phyloP scores from a whole-genome alignment of 768 basidiomycete genomes.

The Chalciporus piperatus region DNA sequence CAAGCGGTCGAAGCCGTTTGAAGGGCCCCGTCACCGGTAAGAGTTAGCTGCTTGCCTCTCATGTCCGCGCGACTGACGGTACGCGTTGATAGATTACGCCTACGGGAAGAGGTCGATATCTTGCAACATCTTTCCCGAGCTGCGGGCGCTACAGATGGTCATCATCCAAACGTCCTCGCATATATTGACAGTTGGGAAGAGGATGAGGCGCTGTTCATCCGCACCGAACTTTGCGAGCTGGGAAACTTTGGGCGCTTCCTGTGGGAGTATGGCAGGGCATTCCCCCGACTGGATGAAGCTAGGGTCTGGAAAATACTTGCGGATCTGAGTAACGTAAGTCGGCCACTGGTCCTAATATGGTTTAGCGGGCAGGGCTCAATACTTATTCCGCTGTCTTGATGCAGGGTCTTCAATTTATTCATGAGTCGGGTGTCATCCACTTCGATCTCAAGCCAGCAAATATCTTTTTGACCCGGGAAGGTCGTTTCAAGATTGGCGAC shows the following conservation, averaged over 20 bases:
- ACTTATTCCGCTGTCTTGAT: conserved; percentile 22
- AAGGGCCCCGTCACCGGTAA: conserved; percentile 87
- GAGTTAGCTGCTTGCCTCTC: conserved; percentile 25
- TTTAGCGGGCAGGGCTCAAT: conserved; percentile 24
- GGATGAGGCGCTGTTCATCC: conserved; percentile 82
- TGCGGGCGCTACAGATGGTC: conserved; percentile 24
- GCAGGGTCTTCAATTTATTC: conserved; percentile 87
- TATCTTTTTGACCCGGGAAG: conserved; percentile 84
- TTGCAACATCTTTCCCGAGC: conserved; percentile 68
- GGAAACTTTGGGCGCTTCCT: conserved; percentile 92
- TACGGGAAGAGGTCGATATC: conserved; percentile 93
- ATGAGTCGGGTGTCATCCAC: conserved; percentile 85
- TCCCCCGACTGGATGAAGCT: conserved; percentile 85
- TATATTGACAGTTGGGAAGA: conserved; percentile 98
- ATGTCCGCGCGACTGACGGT: conserved; percentile 18
- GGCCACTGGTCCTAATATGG: conserved; percentile 12
- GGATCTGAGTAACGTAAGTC: conserved; percentile 83
- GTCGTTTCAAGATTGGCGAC: conserved; percentile 94
- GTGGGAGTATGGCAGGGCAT: conserved; percentile 83
- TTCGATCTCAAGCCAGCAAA: conserved; percentile 98
- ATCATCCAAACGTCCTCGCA: conserved; percentile 78
- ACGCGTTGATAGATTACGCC: conserved; percentile 55
- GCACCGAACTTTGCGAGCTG: conserved; percentile 90
- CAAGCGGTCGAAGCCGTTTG: conserved; percentile 92
- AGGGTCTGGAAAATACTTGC: conserved; percentile 94